phyloP scores from a whole-genome alignment of 495 filamentous ascomycete species.

The Aspergillus cavernicola region DNA sequence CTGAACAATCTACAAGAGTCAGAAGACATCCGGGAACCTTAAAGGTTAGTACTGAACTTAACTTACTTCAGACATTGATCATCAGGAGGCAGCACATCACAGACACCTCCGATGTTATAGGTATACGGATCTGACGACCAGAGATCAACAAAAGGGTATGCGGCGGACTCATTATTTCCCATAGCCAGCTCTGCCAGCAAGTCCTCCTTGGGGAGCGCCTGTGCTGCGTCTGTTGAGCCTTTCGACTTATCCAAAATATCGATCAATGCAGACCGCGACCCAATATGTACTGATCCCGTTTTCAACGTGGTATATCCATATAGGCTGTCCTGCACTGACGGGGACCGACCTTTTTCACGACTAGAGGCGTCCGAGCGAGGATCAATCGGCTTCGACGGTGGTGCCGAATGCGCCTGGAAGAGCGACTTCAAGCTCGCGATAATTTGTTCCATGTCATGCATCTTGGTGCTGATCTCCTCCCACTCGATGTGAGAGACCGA shows the following conservation, averaged over 20 bases:
- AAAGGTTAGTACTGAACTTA: neutral
- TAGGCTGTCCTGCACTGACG: slow-evolving; percentile 37
- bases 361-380: slow-evolving; percentile 8
- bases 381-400: slow-evolving; percentile 18
- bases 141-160: slow-evolving; percentile 71
- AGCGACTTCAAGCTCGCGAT: slow-evolving; percentile 35
- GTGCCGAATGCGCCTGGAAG: slow-evolving; percentile 29
- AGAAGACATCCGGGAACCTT: neutral
- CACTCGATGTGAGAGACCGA: slow-evolving; percentile 41
- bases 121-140: slow-evolving; percentile 64
- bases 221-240: slow-evolving; percentile 33
- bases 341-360: slow-evolving; percentile 13
- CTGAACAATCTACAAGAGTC: slow-evolving; percentile 55
- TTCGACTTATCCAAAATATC: slow-evolving; percentile 45
- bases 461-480: slow-evolving; percentile 45
- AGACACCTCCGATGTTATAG: slow-evolving; percentile 65
- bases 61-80: slow-evolving; percentile 56
- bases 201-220: slow-evolving; percentile 68
- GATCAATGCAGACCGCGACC: slow-evolving; percentile 51
- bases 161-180: slow-evolving; percentile 66
- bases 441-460: slow-evolving; percentile 44
- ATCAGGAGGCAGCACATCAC: slow-evolving; percentile 62
- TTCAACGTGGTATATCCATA: slow-evolving; percentile 44
- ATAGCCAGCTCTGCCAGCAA: slow-evolving; percentile 77
- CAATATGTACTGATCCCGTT: slow-evolving; percentile 53